Evolutionary conservation across 768 basidiomycete genomes (phyloP).

Genomic region (Hemileccinum rubropunctum): DNA sequence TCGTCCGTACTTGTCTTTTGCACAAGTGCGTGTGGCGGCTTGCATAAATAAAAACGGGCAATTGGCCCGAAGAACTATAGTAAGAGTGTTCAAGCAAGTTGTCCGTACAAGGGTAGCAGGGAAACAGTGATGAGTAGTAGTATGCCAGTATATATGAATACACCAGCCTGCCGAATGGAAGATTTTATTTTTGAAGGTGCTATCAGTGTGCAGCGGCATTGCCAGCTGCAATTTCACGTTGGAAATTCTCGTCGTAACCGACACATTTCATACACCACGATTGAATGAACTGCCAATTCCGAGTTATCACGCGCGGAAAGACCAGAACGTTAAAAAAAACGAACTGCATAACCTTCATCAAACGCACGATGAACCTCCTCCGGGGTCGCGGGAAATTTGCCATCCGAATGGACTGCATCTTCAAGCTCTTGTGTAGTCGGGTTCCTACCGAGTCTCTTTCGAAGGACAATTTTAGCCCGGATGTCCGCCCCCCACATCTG

Average conservation of each 20-base stretch:
- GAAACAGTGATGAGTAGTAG: no score
- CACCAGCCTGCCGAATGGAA: no score
- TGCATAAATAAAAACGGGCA: no score
- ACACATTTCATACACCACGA: conserved; percentile 18
- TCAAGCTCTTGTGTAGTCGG: conserved; percentile 10
- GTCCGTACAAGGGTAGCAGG: no score
- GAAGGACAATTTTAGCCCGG: conserved; percentile 17
- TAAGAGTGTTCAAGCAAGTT: no score
- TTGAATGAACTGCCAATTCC: conserved; percentile 10
- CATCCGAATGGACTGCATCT: background rate
- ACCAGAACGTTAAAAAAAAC: background rate
- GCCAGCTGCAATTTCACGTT: conserved; percentile 16
- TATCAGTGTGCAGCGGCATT: conserved; percentile 2
- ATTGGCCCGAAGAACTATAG: no score
- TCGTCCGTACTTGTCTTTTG: no score
- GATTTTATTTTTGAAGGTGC: no score
- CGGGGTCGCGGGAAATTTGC: conserved; percentile 12
- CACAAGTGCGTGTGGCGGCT: no score
- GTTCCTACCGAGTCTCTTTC: conserved; percentile 11
- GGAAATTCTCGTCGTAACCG: conserved; percentile 22
- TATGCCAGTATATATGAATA: no score
- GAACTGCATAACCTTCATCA: conserved; percentile 11
- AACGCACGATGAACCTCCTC: conserved; percentile 16
- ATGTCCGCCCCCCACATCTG: conserved; percentile 10
- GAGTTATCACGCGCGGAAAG: background rate